Conservation (phyloP, 164 flowering plant species). For the Cinnamomum micranthum region DNA sequence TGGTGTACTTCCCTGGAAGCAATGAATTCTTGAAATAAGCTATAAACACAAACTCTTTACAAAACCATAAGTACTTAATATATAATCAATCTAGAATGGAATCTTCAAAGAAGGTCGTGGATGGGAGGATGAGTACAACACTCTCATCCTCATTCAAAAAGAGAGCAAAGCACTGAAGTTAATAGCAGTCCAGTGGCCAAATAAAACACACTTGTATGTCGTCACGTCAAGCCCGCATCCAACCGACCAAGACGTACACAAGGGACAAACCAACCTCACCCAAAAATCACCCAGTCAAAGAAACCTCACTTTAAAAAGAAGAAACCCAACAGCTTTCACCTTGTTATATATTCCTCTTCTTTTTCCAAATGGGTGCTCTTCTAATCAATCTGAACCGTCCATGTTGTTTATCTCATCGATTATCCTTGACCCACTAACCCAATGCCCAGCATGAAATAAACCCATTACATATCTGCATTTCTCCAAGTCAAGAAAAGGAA, state of each 20-base stretch:
- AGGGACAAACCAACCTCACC: not conserved
- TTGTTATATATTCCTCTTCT: conserved; percentile 3
- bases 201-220: too few relatives aligned
- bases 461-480: not conserved
- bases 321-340: not conserved
- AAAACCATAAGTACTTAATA: too few relatives aligned
- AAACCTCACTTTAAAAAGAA: not conserved
- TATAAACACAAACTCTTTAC: too few relatives aligned
- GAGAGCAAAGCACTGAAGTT: too few relatives aligned
- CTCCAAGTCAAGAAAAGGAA: not conserved
- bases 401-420: not conserved
- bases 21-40: too few relatives aligned
- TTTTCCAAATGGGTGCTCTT: not conserved
- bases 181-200: too few relatives aligned
- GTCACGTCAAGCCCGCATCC: conserved; percentile 1
- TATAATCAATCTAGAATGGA: too few relatives aligned
- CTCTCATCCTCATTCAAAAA: too few relatives aligned
- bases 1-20: too few relatives aligned
- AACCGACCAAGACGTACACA: not conserved
- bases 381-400: conserved; percentile 7
- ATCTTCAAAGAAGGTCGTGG: too few relatives aligned
- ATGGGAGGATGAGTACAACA: too few relatives aligned
- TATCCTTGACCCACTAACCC: not conserved
- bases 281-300: not conserved
- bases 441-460: not conserved